A percentile compares a stretch with the other conserved stretches of the same genome.
phyloP scores from a whole-genome alignment of 164 flowering plant genomes.

The Liquidambar formosana region DNA sequence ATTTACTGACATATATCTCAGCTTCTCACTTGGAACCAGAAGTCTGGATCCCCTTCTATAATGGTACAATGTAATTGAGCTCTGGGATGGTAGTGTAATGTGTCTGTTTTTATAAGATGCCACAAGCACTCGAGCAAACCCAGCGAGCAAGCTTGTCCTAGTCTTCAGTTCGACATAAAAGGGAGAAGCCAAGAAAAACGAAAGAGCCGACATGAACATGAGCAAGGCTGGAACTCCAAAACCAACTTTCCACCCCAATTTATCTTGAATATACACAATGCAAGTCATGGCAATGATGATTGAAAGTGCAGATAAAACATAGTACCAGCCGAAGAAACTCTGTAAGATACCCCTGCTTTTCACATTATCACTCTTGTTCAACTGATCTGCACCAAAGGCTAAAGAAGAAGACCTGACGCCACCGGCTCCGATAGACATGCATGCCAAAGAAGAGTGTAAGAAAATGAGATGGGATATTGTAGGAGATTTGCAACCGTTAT shows the following conservation, averaged over 20 bases:
- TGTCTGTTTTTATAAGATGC: constrained; percentile 23
- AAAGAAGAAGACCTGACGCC: constrained; percentile 27
- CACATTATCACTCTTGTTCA: not conserved
- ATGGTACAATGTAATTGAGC: too few species aligned
- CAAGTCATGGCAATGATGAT: constrained; percentile 8
- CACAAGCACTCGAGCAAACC: constrained; percentile 17
- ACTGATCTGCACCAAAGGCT: constrained; percentile 32
- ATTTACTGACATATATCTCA: too few species aligned
- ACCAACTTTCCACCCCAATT: constrained; percentile 25
- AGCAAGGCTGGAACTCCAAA: constrained; percentile 23
- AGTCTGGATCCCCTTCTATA: too few species aligned
- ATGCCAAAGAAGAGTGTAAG: constrained; percentile 14
- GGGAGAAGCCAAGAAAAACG: constrained; percentile 20
- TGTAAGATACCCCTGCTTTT: constrained; percentile 1
- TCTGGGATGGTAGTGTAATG: not conserved
- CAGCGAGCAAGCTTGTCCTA: constrained; percentile 6
- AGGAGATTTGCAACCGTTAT: constrained; percentile 12
- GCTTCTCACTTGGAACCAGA: too few species aligned
- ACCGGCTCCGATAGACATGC: constrained; percentile 32
- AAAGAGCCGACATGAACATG: constrained; percentile 13
- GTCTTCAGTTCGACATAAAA: constrained; percentile 19
- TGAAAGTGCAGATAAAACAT: constrained; percentile 5
- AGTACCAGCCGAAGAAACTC: constrained; percentile 26
- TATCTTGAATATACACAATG: constrained; percentile 29
- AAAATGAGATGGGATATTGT: constrained; percentile 6